These are phyloP conservation scores for Trichoderma afroharzianum DNA, from an alignment of 2,329 filamentous ascomycete genomes.

Conservation along the genomic window DNA sequence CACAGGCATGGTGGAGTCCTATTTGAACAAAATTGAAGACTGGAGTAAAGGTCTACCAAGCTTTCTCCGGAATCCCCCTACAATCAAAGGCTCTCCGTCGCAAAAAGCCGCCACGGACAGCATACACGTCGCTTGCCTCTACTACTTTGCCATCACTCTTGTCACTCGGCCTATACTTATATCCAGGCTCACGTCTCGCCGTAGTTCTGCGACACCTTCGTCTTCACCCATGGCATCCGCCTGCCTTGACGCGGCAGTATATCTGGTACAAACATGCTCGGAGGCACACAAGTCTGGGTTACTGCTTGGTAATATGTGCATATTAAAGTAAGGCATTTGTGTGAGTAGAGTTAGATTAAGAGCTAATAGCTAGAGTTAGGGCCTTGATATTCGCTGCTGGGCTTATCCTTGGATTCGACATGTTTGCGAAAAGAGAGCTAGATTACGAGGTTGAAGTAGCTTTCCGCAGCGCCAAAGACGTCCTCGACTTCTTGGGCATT, in stretches of 20 bases:
- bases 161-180: slow-evolving; percentile 55
- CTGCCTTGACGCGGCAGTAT: slow-evolving; percentile 53
- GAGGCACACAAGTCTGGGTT: slow-evolving; percentile 43
- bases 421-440: slow-evolving; percentile 47
- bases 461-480: slow-evolving; percentile 47
- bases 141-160: slow-evolving; percentile 57
- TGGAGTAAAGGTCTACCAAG: slow-evolving; percentile 45
- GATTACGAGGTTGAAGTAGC: slow-evolving; percentile 45
- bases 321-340: slow-evolving; percentile 48
- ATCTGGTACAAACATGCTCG: slow-evolving; percentile 51
- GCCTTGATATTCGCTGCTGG: slow-evolving; percentile 55
- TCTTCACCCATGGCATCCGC: slow-evolving; percentile 44
- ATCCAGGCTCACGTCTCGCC: slow-evolving; percentile 41
- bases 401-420: slow-evolving; percentile 53
- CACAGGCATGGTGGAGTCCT: slow-evolving; percentile 34
- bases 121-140: slow-evolving; percentile 53
- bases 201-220: slow-evolving; percentile 26
- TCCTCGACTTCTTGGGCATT: slow-evolving; percentile 45
- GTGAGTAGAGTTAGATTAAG: background rate
- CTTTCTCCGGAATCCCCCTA: slow-evolving; percentile 24
- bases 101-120: slow-evolving; percentile 43
- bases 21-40: slow-evolving; percentile 40
- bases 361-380: slow-evolving; percentile 27
- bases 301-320: slow-evolving; percentile 53
- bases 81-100: background rate